Conservation (phyloP, 2,329 filamentous ascomycete species). For the Diaporthe humulicola region DNA sequence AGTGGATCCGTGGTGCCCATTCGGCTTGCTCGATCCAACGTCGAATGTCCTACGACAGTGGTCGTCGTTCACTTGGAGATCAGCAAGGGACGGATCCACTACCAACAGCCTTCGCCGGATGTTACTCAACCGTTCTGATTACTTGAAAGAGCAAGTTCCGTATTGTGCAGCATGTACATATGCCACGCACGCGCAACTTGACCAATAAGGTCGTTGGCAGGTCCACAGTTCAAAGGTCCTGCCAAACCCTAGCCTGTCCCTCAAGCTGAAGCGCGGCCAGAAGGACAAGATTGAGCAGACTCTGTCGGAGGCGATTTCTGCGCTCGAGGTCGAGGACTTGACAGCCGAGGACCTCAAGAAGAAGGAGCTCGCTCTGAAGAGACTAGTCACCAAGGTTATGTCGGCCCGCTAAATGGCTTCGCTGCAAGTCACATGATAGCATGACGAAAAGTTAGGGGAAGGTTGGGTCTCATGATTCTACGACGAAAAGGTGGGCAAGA, state of each 20-base stretch:
- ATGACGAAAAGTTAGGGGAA: not conserved
- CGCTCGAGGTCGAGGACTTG: slow-evolving; percentile 95
- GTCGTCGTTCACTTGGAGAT: not conserved
- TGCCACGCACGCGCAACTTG: not conserved
- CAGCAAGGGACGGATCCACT: not conserved
- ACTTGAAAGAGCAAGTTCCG: not conserved
- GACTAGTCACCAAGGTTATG: slow-evolving; percentile 98
- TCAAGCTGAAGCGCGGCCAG: slow-evolving; percentile 98
- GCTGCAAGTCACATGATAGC: not conserved
- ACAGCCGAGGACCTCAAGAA: slow-evolving; percentile 96
- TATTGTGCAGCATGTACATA: not conserved
- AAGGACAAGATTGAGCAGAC: slow-evolving; percentile 99
- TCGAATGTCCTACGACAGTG: too few relatives aligned
- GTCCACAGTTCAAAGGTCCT: not conserved
- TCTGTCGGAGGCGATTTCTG: slow-evolving; percentile 96
- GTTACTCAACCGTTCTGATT: not conserved
- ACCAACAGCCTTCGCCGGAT: not conserved
- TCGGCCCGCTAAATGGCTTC: slow-evolving; percentile 78
- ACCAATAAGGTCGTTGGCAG: too few relatives aligned
- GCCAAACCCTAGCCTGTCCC: slow-evolving; percentile 80
- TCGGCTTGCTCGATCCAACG: not conserved
- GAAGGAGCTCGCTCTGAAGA: slow-evolving; percentile 98
- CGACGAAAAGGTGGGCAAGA: slow-evolving; percentile 28
- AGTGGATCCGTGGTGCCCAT: too few relatives aligned
- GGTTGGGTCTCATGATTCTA: slow-evolving; percentile 31